These are phyloP conservation scores for Stephania cephalantha DNA, from an alignment of 164 flowering plant genomes.

Conservation along the genomic window DNA sequence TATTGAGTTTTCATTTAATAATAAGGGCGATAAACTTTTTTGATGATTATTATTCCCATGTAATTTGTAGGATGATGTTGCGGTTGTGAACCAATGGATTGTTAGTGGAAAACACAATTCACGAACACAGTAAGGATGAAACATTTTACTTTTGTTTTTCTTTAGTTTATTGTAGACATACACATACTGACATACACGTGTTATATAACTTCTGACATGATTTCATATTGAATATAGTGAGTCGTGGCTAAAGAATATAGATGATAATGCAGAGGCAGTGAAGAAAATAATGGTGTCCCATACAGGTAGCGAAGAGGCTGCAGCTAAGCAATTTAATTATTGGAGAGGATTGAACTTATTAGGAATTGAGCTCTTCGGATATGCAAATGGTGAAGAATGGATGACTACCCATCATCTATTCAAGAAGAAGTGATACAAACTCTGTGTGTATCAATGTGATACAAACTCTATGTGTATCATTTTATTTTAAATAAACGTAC, in stretches of 20 bases:
- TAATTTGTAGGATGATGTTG: conserved; percentile 19
- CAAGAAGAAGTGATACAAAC: conserved; percentile 15
- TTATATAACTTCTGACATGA: no score
- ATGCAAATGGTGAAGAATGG: conserved; percentile 18
- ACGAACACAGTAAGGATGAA: conserved; percentile 10
- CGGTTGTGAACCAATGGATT: conserved; percentile 19
- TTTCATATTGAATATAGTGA: neutral
- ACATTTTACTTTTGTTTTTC: no score
- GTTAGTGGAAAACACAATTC: conserved; percentile 19
- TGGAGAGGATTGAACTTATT: conserved; percentile 13
- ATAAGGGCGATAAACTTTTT: no score
- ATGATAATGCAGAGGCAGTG: neutral
- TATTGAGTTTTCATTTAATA: no score
- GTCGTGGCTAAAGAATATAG: neutral
- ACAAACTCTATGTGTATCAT: no score
- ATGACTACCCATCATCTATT: conserved; percentile 14
- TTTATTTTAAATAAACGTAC: no score
- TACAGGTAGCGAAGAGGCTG: conserved; percentile 4
- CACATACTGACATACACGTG: no score
- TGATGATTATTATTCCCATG: no score
- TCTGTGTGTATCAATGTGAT: no score
- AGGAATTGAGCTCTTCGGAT: conserved; percentile 2
- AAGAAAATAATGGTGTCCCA: neutral
- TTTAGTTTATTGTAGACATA: no score
- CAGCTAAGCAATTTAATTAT: conserved; percentile 8